Evolutionary conservation across 495 filamentous ascomycete species (phyloP).

Genomic region (Echria macrotheca): DNA sequence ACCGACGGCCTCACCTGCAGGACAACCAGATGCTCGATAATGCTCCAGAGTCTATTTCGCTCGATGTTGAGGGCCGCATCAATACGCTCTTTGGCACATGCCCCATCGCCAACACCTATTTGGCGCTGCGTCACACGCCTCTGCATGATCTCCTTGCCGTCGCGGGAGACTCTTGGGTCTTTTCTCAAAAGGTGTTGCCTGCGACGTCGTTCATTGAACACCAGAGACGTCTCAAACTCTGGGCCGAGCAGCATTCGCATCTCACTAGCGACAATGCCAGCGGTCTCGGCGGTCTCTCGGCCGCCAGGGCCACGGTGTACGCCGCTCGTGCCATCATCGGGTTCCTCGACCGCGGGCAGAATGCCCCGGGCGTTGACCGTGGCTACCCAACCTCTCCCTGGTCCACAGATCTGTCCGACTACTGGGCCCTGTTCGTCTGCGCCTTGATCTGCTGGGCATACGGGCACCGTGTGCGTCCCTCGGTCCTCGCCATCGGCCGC

Average conservation of each 20-base stretch:
- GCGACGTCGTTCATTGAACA: conserved; percentile 33
- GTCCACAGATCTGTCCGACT: conserved; percentile 38
- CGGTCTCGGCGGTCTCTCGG: conserved; percentile 12
- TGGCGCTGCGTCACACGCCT: conserved; percentile 44
- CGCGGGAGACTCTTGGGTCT: conserved; percentile 45
- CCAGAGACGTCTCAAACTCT: conserved; percentile 32
- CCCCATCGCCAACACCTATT: conserved; percentile 39
- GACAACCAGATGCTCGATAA: background rate
- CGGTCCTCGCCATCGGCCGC: conserved; percentile 55
- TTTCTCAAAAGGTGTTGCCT: conserved; percentile 37
- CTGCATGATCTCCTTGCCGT: conserved; percentile 44
- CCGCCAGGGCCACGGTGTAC: conserved; percentile 24
- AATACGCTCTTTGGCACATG: conserved; percentile 32
- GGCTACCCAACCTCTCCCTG: conserved; percentile 11
- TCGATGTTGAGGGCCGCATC: conserved; percentile 31
- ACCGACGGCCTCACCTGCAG: conserved; percentile 15
- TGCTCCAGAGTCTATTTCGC: conserved; percentile 10
- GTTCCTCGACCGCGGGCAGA: conserved; percentile 16
- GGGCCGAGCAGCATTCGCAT: conserved; percentile 23
- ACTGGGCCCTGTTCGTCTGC: conserved; percentile 45
- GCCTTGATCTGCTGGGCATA: conserved; percentile 45
- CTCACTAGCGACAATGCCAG: conserved; percentile 6
- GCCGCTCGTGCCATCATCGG: conserved; percentile 29
- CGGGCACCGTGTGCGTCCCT: conserved; percentile 22
- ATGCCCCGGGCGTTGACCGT: background rate